phyloP scores from a whole-genome alignment of 495 filamentous ascomycete species.

The Eremomyces bilateralis region DNA sequence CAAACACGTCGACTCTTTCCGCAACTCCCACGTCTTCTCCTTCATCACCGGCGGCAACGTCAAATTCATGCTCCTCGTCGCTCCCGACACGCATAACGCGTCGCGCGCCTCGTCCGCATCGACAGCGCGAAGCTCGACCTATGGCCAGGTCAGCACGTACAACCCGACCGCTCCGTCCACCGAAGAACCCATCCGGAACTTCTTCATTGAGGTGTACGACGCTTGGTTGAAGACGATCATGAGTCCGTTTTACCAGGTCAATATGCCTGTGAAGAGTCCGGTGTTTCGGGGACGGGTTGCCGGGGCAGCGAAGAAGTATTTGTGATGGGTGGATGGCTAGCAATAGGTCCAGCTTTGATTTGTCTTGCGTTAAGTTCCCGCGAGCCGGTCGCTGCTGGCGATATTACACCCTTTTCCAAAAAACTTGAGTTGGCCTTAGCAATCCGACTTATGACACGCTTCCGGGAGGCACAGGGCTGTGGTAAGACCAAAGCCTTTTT shows the following conservation, averaged over 20 bases:
- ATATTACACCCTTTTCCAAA: too few species aligned
- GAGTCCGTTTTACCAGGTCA: conserved; percentile 77
- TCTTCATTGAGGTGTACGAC: conserved; percentile 88
- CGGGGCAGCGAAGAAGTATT: conserved; percentile 80
- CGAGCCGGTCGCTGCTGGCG: too few species aligned
- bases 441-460: too few species aligned
- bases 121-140: conserved; percentile 11
- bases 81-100: conserved; percentile 31
- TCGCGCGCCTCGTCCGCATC: conserved; percentile 18
- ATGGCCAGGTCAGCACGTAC: conserved; percentile 35
- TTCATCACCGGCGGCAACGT: conserved; percentile 69
- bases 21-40: conserved; percentile 71
- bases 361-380: too few species aligned
- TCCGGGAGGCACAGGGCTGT: too few species aligned
- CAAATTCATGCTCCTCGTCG: conserved; percentile 79
- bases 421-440: too few species aligned
- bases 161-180: conserved; percentile 73
- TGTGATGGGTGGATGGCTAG: conserved; percentile 23
- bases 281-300: conserved; percentile 64
- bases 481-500: too few species aligned
- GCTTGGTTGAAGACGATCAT: conserved; percentile 90
- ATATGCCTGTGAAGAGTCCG: conserved; percentile 63
- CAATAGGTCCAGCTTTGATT: neutral
- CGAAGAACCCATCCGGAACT: conserved; percentile 82
- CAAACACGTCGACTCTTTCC: conserved; percentile 84